Evolutionary conservation across 164 flowering plant genomes (phyloP), one percentile per base, ranked within the genome.

Genomic region (Macadamia tetraphylla): DNA sequence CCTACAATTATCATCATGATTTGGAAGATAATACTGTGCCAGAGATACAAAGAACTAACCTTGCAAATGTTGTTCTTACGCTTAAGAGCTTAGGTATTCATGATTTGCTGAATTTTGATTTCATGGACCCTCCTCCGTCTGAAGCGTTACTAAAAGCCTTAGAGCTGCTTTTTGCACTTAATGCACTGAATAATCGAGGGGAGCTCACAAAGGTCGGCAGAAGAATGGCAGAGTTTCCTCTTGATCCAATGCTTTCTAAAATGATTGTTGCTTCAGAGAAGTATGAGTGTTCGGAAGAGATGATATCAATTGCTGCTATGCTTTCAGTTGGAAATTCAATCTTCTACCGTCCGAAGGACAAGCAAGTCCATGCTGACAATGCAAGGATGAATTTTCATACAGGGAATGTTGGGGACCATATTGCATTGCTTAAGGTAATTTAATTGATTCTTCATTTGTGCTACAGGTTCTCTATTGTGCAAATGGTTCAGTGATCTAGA

Each of bases 341-440:
- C 44, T 92, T 92, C 70, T 91, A 95, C 68, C 89, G 98, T 48
- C 99, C 99, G 9, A 92, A 89, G 81, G 99, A 92, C 73, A 95
- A 95, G 70, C 98, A 95, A 78, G 98, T 92, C 32, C 99, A 95
- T 76, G 98, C 99, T 60, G 98, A 92, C 71, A 95, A 88, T 81
- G 98, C 98, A 14, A 81, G 98, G 67, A 35, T 89, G 95, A 95
- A 93, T 73, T 95, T 92, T 73, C 97, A 95, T 75, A 69, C 82
- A 29, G 98, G 99, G 59, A 89, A 92, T 81, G 99, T 95, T 63
- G 99, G 99, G 55, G 99, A 95, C 65, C 99, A 95, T 73, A 86
- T 95, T 58, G 96, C 99, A 60, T 73, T 95, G 74, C 87, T 95
- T 2, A 95, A 91, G 91, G 98, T 91, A 55, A 29, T 76, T 68